Evolutionary conservation across 768 basidiomycete genomes (phyloP).

Genomic region (Russula sp.): DNA sequence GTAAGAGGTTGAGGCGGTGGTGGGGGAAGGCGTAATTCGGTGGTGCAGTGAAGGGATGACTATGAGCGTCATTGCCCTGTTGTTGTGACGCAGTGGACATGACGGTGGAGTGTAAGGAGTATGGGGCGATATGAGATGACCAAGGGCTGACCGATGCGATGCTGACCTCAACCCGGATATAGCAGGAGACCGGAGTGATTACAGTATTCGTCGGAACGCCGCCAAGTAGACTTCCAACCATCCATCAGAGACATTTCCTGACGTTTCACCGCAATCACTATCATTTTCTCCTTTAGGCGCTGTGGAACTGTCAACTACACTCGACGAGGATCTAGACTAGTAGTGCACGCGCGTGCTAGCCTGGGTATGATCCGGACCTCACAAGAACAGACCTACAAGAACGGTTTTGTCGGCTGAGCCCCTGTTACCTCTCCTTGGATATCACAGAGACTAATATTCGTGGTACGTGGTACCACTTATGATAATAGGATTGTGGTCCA

Average conservation of each 20-base stretch:
- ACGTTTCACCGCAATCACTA: not conserved
- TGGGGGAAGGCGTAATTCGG: conserved; percentile 65
- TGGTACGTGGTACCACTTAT: too few relatives aligned
- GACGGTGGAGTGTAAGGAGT: conserved; percentile 12
- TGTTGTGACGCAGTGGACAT: conserved; percentile 13
- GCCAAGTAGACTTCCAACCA: too few relatives aligned
- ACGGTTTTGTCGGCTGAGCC: too few relatives aligned
- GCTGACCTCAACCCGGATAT: not conserved
- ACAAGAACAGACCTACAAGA: too few relatives aligned
- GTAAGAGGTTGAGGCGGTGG: conserved; percentile 56
- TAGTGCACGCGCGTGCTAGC: too few relatives aligned
- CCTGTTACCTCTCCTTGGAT: too few relatives aligned
- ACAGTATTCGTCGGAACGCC: not conserved
- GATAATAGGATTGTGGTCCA: too few relatives aligned
- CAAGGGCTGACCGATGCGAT: not conserved
- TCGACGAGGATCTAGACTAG: too few relatives aligned
- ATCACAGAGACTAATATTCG: too few relatives aligned
- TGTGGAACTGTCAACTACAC: not conserved
- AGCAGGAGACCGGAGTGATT: not conserved
- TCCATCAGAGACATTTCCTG: not conserved
- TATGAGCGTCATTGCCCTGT: not conserved
- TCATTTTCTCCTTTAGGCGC: not conserved
- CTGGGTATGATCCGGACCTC: too few relatives aligned
- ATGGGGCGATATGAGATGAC: not conserved
- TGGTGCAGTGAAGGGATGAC: conserved; percentile 54